Conservation (phyloP, 2,329 filamentous ascomycete genomes). For the Raffaelea arxii region DNA sequence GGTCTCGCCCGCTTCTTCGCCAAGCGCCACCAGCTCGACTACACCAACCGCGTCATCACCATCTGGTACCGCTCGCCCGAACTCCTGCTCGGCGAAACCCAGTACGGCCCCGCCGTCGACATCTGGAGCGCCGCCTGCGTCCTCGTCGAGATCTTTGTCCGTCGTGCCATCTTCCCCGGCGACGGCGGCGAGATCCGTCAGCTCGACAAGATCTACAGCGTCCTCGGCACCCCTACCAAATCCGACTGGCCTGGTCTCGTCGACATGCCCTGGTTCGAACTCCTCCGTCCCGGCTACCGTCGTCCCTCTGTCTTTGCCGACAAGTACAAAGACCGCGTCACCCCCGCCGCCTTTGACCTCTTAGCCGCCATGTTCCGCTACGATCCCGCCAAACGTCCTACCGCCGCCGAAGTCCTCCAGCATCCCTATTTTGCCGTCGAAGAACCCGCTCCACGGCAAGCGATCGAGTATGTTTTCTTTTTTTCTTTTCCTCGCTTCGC, state of each 20-base stretch:
- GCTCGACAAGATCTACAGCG: conserved; percentile 89
- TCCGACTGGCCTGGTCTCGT: conserved; percentile 79
- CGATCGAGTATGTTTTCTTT: conserved; percentile 59
- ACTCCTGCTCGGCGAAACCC: conserved; percentile 80
- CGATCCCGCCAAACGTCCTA: conserved; percentile 75
- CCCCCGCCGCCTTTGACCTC: conserved; percentile 73
- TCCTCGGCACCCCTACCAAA: conserved; percentile 79
- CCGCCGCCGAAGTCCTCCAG: conserved; percentile 71
- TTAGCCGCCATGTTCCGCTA: conserved; percentile 79
- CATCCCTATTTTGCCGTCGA: conserved; percentile 85
- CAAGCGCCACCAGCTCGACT: conserved; percentile 84
- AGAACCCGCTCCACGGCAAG: conserved; percentile 66
- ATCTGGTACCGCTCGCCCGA: conserved; percentile 96
- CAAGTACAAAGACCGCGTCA: conserved; percentile 69
- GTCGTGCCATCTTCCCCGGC: conserved; percentile 87
- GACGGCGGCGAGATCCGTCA: conserved; percentile 95
- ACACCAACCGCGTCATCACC: conserved; percentile 96
- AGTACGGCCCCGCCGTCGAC: conserved; percentile 82
- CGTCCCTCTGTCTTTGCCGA: conserved; percentile 70
- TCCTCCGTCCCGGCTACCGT: conserved; percentile 69
- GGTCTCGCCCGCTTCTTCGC: conserved; percentile 93
- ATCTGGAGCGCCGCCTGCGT: conserved; percentile 98
- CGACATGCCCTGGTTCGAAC: conserved; percentile 96
- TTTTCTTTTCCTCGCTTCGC: neutral
- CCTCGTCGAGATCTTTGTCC: conserved; percentile 91